Percentiles rank a stretch among this genome's conserved stretches.
Conservation (phyloP, 495 filamentous ascomycete species). For the Rhypophila decipiens region DNA sequence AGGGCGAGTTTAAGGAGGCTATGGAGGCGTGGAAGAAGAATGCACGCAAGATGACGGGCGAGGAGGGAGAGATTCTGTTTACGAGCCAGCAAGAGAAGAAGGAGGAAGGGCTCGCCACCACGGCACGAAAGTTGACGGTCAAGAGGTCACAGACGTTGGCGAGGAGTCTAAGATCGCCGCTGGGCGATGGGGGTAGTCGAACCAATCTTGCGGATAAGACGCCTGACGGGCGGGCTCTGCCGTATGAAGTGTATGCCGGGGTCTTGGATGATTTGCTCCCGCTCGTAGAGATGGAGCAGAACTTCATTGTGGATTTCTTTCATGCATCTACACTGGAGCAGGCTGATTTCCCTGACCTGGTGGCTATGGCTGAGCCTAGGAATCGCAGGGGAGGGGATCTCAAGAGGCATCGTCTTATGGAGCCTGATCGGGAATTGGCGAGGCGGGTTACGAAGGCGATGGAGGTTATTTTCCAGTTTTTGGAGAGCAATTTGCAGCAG, state of each 20-base stretch:
- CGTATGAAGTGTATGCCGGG: constrained; percentile 78
- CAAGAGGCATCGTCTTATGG: constrained; percentile 63
- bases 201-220: constrained; percentile 51
- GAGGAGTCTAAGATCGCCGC: constrained; percentile 65
- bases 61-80: constrained; percentile 85
- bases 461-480: constrained; percentile 79
- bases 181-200: constrained; percentile 57
- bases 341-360: constrained; percentile 74
- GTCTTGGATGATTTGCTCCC: constrained; percentile 71
- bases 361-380: constrained; percentile 59
- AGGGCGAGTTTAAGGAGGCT: constrained; percentile 75
- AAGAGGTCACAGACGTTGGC: constrained; percentile 76
- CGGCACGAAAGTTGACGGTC: constrained; percentile 86
- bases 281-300: constrained; percentile 83
- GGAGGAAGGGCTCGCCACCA: constrained; percentile 62
- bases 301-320: constrained; percentile 91
- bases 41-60: constrained; percentile 68
- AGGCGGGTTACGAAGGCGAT: constrained; percentile 73
- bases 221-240: constrained; percentile 59
- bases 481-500: constrained; percentile 70
- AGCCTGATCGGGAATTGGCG: constrained; percentile 77
- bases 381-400: constrained; percentile 62
- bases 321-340: constrained; percentile 72
- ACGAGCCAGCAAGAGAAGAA: constrained; percentile 80
- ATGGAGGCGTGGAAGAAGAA: constrained; percentile 75